These are phyloP conservation scores for Pontederia crassipes DNA, from an alignment of 176 grass and related monocot species.

Conservation along the genomic window DNA sequence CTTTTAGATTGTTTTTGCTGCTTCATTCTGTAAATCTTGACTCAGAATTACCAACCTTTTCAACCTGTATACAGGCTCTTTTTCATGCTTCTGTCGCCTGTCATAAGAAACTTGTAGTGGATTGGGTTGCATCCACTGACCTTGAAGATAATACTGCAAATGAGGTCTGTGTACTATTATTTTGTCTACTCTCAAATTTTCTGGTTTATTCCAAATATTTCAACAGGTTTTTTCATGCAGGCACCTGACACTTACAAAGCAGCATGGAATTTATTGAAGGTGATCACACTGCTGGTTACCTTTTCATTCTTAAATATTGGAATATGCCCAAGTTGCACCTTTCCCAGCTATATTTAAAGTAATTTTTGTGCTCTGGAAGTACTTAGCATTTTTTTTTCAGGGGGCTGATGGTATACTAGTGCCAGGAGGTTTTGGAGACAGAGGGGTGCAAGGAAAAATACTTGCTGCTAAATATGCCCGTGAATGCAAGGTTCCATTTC, in stretches of 20 bases:
- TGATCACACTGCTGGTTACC: slow-evolving; percentile 20
- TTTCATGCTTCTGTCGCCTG: slow-evolving; percentile 44
- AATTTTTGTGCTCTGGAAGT: neutral
- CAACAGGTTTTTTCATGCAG: slow-evolving; percentile 37
- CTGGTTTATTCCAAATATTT: neutral
- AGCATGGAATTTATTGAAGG: slow-evolving; percentile 87
- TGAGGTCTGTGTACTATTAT: slow-evolving; percentile 46
- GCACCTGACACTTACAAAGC: slow-evolving; percentile 53
- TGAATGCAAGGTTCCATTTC: slow-evolving; percentile 69
- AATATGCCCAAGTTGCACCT: slow-evolving; percentile 6
- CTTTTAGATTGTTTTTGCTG: slow-evolving; percentile 11
- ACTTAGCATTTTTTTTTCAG: slow-evolving; percentile 26
- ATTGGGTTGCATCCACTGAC: slow-evolving; percentile 40
- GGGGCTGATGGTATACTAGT: slow-evolving; percentile 81
- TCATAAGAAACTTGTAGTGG: slow-evolving; percentile 27
- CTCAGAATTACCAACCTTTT: slow-evolving; percentile 53
- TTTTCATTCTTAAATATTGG: neutral
- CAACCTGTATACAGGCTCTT: slow-evolving; percentile 25
- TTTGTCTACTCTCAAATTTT: neutral
- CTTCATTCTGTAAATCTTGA: slow-evolving; percentile 13
- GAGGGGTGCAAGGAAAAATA: slow-evolving; percentile 91
- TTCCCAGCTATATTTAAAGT: neutral
- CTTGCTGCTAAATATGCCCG: slow-evolving; percentile 95
- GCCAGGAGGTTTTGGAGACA: slow-evolving; percentile 89
- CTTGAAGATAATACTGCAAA: slow-evolving; percentile 37